Conservation (phyloP, 2,329 filamentous ascomycete species). For the Gliomastix tumulicola region DNA sequence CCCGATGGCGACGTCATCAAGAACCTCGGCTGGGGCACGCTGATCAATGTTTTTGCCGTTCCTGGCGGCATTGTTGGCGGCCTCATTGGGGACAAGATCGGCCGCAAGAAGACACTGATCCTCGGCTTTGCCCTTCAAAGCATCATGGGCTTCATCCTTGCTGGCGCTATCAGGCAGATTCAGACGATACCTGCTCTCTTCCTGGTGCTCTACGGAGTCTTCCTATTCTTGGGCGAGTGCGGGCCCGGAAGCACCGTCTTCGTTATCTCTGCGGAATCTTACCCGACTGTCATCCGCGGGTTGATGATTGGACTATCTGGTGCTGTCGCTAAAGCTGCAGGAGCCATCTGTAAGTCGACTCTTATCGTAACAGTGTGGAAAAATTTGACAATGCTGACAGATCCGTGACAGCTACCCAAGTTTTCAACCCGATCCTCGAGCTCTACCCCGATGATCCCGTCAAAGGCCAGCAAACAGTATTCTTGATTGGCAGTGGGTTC, state of each 20-base stretch:
- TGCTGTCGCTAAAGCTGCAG: conserved; percentile 31
- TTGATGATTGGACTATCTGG: too few species aligned
- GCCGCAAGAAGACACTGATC: conserved; percentile 41
- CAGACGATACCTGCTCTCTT: conserved; percentile 41
- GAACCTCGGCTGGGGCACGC: conserved; percentile 34
- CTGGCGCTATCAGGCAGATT: conserved; percentile 35
- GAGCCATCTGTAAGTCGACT: too few species aligned
- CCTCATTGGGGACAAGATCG: conserved; percentile 39
- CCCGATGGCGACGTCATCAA: conserved; percentile 30
- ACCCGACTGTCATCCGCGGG: too few species aligned
- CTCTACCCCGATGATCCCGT: conserved; percentile 27
- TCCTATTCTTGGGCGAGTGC: conserved; percentile 39
- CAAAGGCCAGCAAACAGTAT: conserved; percentile 39
- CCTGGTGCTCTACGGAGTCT: conserved; percentile 42
- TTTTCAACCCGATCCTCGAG: conserved; percentile 42
- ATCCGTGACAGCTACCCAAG: conserved; percentile 40
- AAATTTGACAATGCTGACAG: conserved; percentile 43
- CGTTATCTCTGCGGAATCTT: neutral
- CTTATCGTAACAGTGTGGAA: too few species aligned
- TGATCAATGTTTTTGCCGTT: conserved; percentile 44
- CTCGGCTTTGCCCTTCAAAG: conserved; percentile 38
- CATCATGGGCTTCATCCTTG: conserved; percentile 40
- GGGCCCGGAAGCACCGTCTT: conserved; percentile 34
- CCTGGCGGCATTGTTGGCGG: conserved; percentile 40
- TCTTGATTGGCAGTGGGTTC: conserved; percentile 43